Conservation (phyloP, 306 rosid genomes). For the Prunus mongolica region DNA sequence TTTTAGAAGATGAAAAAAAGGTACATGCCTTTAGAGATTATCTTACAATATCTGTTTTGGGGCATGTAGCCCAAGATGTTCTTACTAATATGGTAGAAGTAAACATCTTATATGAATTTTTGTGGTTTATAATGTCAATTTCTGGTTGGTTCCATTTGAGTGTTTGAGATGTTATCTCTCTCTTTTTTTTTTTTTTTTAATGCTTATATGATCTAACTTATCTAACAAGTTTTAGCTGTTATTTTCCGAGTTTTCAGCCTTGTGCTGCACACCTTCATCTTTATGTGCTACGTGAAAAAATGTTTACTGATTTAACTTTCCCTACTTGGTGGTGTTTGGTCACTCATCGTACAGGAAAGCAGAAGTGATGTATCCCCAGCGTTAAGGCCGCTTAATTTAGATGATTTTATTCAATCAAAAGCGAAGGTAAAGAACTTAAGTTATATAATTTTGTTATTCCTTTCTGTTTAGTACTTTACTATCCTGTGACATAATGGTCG, state of each 20-base stretch:
- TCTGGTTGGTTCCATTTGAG: not conserved
- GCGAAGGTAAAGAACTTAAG: constrained; percentile 51
- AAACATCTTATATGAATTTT: not conserved
- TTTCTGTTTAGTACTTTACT: not conserved
- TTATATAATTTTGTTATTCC: not conserved
- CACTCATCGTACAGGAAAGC: constrained; percentile 38
- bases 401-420: constrained; percentile 81
- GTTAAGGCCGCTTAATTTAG: constrained; percentile 61
- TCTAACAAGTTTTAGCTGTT: not conserved
- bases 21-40: constrained; percentile 29
- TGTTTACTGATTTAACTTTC: not conserved
- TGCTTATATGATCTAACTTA: not conserved
- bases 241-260: not conserved
- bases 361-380: constrained; percentile 19
- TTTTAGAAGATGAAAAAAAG: constrained; percentile 72
- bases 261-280: not conserved
- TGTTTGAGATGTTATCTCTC: not conserved
- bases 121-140: not conserved
- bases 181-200: not conserved
- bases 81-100: too few relatives aligned
- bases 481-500: too few relatives aligned
- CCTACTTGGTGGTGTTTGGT: constrained; percentile 1
- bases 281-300: not conserved
- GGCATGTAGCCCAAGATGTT: too few relatives aligned
- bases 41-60: not conserved